Percentiles rank a stretch among this genome's conserved stretches.
Conservation (phyloP, 1,139 yeast species). For the Pneumocystis jirovecii region DNA sequence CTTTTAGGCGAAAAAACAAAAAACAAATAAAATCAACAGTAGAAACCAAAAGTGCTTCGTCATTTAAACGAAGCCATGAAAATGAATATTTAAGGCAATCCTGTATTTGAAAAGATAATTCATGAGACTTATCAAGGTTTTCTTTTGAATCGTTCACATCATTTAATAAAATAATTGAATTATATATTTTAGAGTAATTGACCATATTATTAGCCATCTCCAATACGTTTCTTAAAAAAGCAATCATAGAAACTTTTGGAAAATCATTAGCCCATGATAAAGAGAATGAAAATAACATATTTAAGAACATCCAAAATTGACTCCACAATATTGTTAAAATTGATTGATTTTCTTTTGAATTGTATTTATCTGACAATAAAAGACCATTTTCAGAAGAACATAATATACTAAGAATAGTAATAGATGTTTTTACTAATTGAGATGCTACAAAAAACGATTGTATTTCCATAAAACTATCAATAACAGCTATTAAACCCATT, state of each 20-base stretch:
- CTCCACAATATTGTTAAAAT: slow-evolving; percentile 40
- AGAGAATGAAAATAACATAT: slow-evolving; percentile 53
- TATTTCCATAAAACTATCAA: slow-evolving; percentile 28
- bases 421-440: slow-evolving; percentile 6
- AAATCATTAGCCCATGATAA: slow-evolving; percentile 55
- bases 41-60: slow-evolving; percentile 52
- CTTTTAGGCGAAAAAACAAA: slow-evolving; percentile 45
- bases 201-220: slow-evolving; percentile 60
- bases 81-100: slow-evolving; percentile 33
- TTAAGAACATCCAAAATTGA: slow-evolving; percentile 53
- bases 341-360: background rate
- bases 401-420: slow-evolving; percentile 6
- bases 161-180: slow-evolving; percentile 13
- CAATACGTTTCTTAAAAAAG: slow-evolving; percentile 73
- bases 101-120: slow-evolving; percentile 19
- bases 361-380: slow-evolving; percentile 1
- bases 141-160: background rate
- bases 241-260: slow-evolving; percentile 44
- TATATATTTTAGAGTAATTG: slow-evolving; percentile 46
- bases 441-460: slow-evolving; percentile 8
- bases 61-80: slow-evolving; percentile 72
- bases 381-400: slow-evolving; percentile 1
- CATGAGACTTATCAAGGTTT: slow-evolving; percentile 9
- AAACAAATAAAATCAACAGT: slow-evolving; percentile 42
- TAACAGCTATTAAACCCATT: slow-evolving; percentile 34